Percentiles rank a stretch among this genome's conserved stretches.
Conservation (phyloP, 495 filamentous ascomycete genomes). For the Rhypophila decipiens region DNA sequence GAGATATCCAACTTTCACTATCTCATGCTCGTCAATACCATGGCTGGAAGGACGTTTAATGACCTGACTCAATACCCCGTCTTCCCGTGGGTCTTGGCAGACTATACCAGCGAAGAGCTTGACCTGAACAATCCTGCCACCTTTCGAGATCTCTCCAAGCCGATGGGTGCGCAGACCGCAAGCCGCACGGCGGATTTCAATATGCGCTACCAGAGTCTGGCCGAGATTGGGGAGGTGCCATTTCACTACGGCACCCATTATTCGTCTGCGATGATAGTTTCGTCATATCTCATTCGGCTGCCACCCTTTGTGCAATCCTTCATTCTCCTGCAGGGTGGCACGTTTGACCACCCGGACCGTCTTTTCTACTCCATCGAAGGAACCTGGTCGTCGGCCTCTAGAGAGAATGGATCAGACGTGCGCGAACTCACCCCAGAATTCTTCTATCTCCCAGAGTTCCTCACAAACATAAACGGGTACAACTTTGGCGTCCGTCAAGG, state of each 20-base stretch:
- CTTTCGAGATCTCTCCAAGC: constrained; percentile 89
- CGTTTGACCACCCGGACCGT: constrained; percentile 90
- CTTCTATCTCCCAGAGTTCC: constrained; percentile 91
- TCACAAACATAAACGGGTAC: constrained; percentile 85
- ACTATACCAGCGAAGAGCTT: constrained; percentile 94
- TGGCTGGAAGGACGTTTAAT: constrained; percentile 95
- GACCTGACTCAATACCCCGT: constrained; percentile 97
- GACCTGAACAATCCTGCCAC: constrained; percentile 75
- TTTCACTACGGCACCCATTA: constrained; percentile 99
- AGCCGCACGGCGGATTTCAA: constrained; percentile 69
- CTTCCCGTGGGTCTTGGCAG: constrained; percentile 93
- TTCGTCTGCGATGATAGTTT: constrained; percentile 97
- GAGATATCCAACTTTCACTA: constrained; percentile 99
- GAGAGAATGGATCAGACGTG: constrained; percentile 86
- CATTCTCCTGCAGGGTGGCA: constrained; percentile 93
- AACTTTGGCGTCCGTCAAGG: constrained; percentile 88
- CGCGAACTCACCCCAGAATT: constrained; percentile 94
- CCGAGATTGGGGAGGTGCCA: constrained; percentile 83
- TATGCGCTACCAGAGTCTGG: constrained; percentile 78
- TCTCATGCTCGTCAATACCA: constrained; percentile 95
- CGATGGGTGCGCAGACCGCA: constrained; percentile 88
- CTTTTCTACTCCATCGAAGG: constrained; percentile 90
- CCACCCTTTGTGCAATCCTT: constrained; percentile 96
- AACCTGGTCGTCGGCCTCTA: constrained; percentile 85
- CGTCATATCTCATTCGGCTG: constrained; percentile 88